These are phyloP conservation scores for Aspergillus ostianus DNA, from an alignment of 495 filamentous ascomycete genomes.

Conservation along the genomic window DNA sequence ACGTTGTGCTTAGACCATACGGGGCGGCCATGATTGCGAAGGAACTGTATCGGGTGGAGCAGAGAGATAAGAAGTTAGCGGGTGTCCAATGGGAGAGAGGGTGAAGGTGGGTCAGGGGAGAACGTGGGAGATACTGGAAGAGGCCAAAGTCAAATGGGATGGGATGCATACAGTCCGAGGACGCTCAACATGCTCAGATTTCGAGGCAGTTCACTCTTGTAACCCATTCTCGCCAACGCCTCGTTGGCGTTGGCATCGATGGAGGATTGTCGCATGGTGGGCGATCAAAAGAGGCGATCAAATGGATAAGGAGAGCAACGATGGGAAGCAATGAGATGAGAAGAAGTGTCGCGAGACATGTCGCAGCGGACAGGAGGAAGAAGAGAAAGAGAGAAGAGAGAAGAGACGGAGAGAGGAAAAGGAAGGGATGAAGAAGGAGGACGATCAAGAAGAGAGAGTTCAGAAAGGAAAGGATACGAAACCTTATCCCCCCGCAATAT, in stretches of 20 bases:
- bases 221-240: slow-evolving; percentile 60
- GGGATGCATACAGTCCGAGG: slow-evolving; percentile 51
- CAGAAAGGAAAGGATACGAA: neutral
- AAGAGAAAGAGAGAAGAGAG: neutral
- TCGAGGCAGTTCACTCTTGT: slow-evolving; percentile 60
- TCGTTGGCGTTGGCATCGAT: slow-evolving; percentile 47
- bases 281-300: neutral
- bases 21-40: slow-evolving; percentile 62
- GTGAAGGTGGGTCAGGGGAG: too few relatives aligned
- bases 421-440: neutral
- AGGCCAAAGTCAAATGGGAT: neutral
- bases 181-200: slow-evolving; percentile 64
- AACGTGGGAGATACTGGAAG: neutral
- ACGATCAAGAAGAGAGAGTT: neutral
- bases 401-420: neutral
- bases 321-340: neutral
- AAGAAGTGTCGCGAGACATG: neutral
- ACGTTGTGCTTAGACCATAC: slow-evolving; percentile 67
- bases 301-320: neutral
- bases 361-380: neutral
- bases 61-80: neutral
- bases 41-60: slow-evolving; percentile 21
- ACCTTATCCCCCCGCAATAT: neutral
- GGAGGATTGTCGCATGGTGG: slow-evolving; percentile 22
- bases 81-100: neutral